Evolutionary conservation across 2,329 filamentous ascomycete species (phyloP), one percentile per base, ranked within the genome.

Genomic region (Lithohypha guttulata): DNA sequence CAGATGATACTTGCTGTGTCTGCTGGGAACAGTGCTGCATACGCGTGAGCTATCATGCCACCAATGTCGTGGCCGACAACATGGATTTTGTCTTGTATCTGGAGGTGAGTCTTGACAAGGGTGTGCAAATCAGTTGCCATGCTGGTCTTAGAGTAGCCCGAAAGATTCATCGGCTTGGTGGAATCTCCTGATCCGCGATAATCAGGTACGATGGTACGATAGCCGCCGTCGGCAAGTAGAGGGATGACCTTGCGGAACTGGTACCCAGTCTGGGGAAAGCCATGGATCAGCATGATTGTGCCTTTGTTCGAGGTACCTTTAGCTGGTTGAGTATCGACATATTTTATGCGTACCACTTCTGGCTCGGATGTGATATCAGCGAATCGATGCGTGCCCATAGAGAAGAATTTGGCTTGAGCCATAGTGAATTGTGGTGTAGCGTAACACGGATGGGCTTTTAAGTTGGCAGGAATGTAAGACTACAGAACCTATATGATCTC

Each of bases 41-140:
- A 64, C 3, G 62, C 58, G 42, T 62, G 61, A 0, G 62, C 61
- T 18, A 69, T 58, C 63, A 68, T 68, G 28, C 63, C 64, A 11
- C 65, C 63, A 14, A 69, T 68, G 39, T 69, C 65, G 37, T 70
- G 63, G 7, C 65, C 65, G 0, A 69, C 58, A 3, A 68, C 48
- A 41, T 68, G 62, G 3, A 65, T 52, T 9, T 59, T 55, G 10
- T 59, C 51, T 10, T 52, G 54, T 48, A 65, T 57, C 1, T 48
- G 45, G 0, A 67, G 47, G 4, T 55, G 50, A 18, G 47, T 34
- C 8, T 46, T 47, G 4, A 59, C 42, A 3, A 61, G 44, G 6
- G 39, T 46, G 38, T 60, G 50, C 1, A 69, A 45, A 39, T 67
- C 63, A 3, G 52, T 45, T 3, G 64, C 63, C 47, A 68, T 59